Base-by-base conservation (phyloP, 352 stramenopile genomes). In the Globisporangium acanthophoron region DNA sequence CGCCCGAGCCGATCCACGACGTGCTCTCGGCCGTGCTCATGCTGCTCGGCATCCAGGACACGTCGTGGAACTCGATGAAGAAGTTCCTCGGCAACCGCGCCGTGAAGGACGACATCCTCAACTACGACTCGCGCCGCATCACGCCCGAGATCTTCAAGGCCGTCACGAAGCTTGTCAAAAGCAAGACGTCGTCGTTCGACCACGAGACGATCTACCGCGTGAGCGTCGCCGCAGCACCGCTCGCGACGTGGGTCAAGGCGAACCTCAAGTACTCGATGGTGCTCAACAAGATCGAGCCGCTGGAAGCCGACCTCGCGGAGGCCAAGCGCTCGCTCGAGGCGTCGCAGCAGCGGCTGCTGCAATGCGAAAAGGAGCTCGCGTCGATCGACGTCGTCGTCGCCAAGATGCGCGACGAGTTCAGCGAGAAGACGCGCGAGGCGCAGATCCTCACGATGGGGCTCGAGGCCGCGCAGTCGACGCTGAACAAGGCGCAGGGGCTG, bases 1-100 rank as follows among this genome's bases (percentile, higher is more conserved):
- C 95, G 0, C 95, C 95, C 0, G 89, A 98, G 64, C 87, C 95
- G 0, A 98, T 98, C 62, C 86, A 94, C 33, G 94, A 98, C 55
- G 94, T 98, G 27, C 73, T 98, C 24, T 94, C 82, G 24, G 96
- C 93, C 0, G 94, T 98, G 20, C 74, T 98, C 1, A 98, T 97
- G 90, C 67, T 98, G 9, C 69, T 98, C 3, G 95, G 95, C 12
- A 98, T 98, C 48, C 82, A 97, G 29, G 96, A 98, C 62, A 97
- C 91, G 16, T 97, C 89, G 1, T 98, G 96, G 96, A 92, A 97
- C 57, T 96, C 84, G 13, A 98, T 98, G 93, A 98, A 98, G 62
- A 97, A 97, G 62, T 98, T 98, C 59, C 64, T 98, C 1, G 90
- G 93, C 3, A 97, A 98, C 54, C 85, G 94, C 27, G 92, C 92